Conservation (phyloP, 345 rosid species). For the Moricandia arvensis region DNA sequence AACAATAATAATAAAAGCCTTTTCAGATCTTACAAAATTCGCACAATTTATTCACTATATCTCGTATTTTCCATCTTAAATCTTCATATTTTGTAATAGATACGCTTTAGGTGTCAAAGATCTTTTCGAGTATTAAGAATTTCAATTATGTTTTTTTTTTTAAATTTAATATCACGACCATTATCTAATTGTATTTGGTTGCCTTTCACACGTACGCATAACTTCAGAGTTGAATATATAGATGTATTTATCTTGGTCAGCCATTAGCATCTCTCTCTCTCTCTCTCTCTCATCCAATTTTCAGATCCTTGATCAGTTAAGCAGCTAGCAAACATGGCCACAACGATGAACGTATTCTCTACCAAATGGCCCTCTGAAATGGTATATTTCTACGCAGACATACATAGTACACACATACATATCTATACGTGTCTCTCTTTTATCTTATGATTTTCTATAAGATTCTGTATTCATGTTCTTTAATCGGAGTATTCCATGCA, state of each 20-base stretch:
- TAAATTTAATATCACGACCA: not conserved
- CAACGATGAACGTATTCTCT: not conserved
- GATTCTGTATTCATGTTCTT: not conserved
- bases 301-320: not conserved
- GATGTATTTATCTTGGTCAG: not conserved
- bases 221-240: not conserved
- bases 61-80: not conserved
- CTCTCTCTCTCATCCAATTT: no score
- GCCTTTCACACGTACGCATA: not conserved
- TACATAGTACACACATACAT: not conserved
- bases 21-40: not conserved
- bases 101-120: not conserved
- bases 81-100: not conserved
- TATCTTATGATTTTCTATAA: not conserved
- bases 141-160: not conserved
- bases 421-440: not conserved
- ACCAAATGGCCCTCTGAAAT: not conserved
- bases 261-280: not conserved
- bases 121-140: not conserved
- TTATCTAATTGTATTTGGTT: not conserved
- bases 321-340: not conserved
- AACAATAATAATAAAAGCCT: not conserved
- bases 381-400: not conserved
- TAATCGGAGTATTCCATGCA: not conserved
- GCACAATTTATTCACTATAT: not conserved